Base-by-base conservation (phyloP, 2,329 filamentous ascomycete genomes). In the Epichloe gansuensis region DNA sequence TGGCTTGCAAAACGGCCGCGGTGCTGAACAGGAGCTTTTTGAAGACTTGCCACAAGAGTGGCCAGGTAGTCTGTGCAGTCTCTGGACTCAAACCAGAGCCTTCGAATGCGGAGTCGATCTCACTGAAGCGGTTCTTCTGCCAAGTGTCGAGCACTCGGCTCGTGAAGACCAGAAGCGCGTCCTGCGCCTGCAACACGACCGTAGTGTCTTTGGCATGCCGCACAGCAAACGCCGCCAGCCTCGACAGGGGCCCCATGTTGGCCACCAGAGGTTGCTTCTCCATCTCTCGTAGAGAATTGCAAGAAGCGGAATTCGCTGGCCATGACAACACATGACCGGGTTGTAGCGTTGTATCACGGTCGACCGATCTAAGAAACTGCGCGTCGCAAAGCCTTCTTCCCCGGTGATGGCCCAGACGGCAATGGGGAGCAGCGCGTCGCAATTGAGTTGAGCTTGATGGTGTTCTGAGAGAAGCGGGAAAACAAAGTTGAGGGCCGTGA, bases 21-120 rank as follows among this genome's bases (percentile, higher is more conserved):
- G 82, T 76, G 3, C 85, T 81, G 62, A 91, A 95, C 62, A 95
- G 72, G 43, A 84, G 78, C 53, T 86, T 85, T 58, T 83, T 83
- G 6, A 95, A 73, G 2, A 91, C 67, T 57, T 82, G 82, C 85
- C 88, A 91, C 5, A 95, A 72, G 34, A 77, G 71, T 0, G 86
- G 83, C 63, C 86, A 80, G 0, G 89, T 88, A 17, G 69, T 79
- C 55, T 79, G 75, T 38, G 82, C 65, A 0, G 86, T 85, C 52
- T 88, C 81, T 0, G 79, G 74, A 23, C 82, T 79, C 6, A 95
- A 69, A 50, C 75, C 78, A 8, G 76, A 68, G 3, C 68, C 64
- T 60, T 94, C 86, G 51, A 87, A 80, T 0, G 82, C 77, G 11
- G 75, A 67, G 58, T 94, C 88, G 41, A 94, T 72, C 48, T 80